Percentiles rank a stretch among this genome's conserved stretches.
These are phyloP conservation scores for Sequoia sempervirens DNA, from an alignment of 75 land plant genomes.

Conservation along the genomic window DNA sequence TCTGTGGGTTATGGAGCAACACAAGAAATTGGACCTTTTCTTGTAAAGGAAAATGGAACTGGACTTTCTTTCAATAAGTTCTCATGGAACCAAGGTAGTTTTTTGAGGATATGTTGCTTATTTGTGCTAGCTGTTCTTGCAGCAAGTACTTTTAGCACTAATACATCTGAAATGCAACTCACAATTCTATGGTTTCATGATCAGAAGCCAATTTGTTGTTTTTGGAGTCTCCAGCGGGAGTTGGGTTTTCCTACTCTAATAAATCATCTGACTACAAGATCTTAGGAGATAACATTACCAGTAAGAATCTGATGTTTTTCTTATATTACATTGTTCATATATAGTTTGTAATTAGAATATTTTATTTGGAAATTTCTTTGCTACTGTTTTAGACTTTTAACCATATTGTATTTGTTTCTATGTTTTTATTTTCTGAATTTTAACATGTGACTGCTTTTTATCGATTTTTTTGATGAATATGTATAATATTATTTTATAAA, in stretches of 20 bases:
- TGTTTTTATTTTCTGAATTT: too few relatives aligned
- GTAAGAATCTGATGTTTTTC: not conserved
- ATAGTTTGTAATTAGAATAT: not conserved
- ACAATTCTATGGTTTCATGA: not conserved
- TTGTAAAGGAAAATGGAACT: slow-evolving; percentile 33
- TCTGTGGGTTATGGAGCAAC: slow-evolving; percentile 82
- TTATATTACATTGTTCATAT: not conserved
- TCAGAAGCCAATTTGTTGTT: slow-evolving; percentile 4
- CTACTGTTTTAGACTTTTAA: too few relatives aligned
- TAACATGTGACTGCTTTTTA: too few relatives aligned
- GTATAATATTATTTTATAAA: too few relatives aligned
- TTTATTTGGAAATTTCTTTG: not conserved
- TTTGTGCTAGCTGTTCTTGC: not conserved
- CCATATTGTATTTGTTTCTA: too few relatives aligned
- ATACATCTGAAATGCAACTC: not conserved
- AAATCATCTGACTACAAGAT: not conserved
- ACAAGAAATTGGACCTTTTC: slow-evolving; percentile 80
- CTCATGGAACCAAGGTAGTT: slow-evolving; percentile 73
- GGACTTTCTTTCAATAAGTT: slow-evolving; percentile 43
- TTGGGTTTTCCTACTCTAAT: slow-evolving; percentile 6
- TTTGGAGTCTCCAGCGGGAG: slow-evolving; percentile 1
- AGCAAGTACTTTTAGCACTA: not conserved
- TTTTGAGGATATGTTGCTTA: not conserved
- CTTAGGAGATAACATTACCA: not conserved
- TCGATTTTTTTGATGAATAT: too few relatives aligned